Evolutionary conservation across 2,329 filamentous ascomycete species (phyloP).

Genomic region (Hymenoscyphus fraxineus): DNA sequence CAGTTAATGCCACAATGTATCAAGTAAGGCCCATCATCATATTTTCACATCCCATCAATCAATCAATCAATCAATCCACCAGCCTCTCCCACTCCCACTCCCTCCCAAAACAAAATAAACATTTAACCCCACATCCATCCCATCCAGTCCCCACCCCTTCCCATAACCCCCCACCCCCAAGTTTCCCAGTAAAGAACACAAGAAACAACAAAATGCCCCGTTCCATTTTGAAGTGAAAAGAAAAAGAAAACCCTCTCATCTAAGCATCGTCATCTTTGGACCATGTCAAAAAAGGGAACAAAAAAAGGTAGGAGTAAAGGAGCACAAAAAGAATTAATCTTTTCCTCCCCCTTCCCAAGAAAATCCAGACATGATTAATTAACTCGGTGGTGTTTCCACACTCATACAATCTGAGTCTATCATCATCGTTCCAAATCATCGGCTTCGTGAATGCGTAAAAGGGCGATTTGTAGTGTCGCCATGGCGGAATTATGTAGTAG

Average conservation of each 20-base stretch:
- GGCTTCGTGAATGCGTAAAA: constrained; percentile 33
- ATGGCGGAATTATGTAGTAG: constrained; percentile 26
- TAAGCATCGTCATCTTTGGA: background rate
- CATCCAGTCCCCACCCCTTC: background rate
- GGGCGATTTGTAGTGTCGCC: constrained; percentile 7
- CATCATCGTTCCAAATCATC: constrained; percentile 25
- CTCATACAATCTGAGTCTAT: constrained; percentile 17
- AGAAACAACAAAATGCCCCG: background rate
- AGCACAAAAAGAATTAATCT: constrained; percentile 1
- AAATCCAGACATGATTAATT: constrained; percentile 10
- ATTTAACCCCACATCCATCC: background rate
- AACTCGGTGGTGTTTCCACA: constrained; percentile 3
- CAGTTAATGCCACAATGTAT: no score
- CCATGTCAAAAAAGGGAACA: background rate
- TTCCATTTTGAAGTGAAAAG: background rate
- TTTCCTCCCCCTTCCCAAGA: background rate
- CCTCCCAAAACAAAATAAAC: constrained; percentile 1
- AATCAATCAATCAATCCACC: background rate
- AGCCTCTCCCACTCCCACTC: background rate
- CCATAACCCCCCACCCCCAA: background rate
- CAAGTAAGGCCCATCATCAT: background rate
- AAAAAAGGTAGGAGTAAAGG: background rate
- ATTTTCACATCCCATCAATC: background rate
- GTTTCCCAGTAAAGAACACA: background rate
- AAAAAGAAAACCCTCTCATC: background rate